phyloP scores from a whole-genome alignment of 139 green algal species.

The Chlamydomonas applanata region DNA sequence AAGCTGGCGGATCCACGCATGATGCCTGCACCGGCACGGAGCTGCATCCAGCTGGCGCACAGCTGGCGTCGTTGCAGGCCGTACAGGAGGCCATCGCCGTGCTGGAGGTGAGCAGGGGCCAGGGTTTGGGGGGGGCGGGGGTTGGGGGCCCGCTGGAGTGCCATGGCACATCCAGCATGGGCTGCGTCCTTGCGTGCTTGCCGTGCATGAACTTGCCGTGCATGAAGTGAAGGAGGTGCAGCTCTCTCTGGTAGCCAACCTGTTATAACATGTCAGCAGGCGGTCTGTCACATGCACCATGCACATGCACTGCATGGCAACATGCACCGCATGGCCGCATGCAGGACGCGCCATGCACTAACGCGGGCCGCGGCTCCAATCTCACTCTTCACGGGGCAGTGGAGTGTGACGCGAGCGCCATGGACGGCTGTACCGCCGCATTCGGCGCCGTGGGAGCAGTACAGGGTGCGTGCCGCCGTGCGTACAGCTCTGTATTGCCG shows the following conservation, averaged over 20 bases:
- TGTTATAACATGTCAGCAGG: too few relatives aligned
- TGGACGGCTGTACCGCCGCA: constrained; percentile 48
- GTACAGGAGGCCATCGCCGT: background rate
- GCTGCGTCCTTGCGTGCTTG: too few relatives aligned
- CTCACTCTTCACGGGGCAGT: constrained; percentile 68
- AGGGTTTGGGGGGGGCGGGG: too few relatives aligned
- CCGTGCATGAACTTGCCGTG: too few relatives aligned
- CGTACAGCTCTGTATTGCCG: too few relatives aligned
- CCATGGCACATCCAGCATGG: too few relatives aligned
- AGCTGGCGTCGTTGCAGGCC: background rate
- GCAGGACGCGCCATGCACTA: constrained; percentile 67
- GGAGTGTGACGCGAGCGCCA: constrained; percentile 81
- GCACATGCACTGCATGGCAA: background rate
- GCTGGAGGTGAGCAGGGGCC: background rate
- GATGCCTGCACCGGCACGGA: too few relatives aligned
- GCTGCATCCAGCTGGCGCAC: too few relatives aligned
- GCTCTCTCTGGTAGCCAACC: too few relatives aligned
- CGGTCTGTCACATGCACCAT: background rate
- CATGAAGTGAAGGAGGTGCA: too few relatives aligned
- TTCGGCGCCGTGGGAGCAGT: constrained; percentile 75
- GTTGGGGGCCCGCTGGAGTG: too few relatives aligned
- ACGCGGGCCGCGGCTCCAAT: constrained; percentile 78
- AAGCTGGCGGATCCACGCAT: background rate
- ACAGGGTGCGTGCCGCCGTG: constrained; percentile 39
- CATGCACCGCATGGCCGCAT: background rate